These are phyloP conservation scores for Boechera retrofracta DNA, from an alignment of 345 rosid species.

Conservation along the genomic window DNA sequence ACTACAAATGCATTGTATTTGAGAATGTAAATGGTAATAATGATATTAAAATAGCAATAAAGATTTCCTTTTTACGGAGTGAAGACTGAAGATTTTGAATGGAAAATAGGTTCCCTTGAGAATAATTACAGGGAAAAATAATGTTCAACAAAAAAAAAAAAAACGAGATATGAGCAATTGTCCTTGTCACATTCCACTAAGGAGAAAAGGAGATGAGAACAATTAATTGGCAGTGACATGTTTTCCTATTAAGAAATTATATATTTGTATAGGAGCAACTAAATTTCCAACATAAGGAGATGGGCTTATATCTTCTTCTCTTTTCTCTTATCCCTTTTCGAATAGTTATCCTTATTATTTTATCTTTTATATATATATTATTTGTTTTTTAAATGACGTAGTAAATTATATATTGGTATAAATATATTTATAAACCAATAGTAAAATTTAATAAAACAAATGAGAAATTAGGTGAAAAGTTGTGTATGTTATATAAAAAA, in stretches of 20 bases:
- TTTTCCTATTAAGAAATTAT: slow-evolving; percentile 11
- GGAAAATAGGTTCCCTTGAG: neutral
- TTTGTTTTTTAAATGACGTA: neutral
- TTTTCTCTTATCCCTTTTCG: neutral
- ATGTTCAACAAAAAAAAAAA: neutral
- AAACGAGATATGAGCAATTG: slow-evolving; percentile 18
- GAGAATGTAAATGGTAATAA: neutral
- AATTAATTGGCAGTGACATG: slow-evolving; percentile 39
- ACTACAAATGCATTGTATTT: neutral
- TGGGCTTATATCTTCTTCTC: slow-evolving; percentile 19
- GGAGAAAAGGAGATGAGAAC: slow-evolving; percentile 35
- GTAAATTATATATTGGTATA: neutral
- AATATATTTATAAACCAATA: too few relatives aligned
- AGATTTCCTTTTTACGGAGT: neutral
- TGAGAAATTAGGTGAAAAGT: neutral
- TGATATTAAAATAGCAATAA: slow-evolving; percentile 3
- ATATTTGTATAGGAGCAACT: slow-evolving; percentile 27
- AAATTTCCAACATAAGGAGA: slow-evolving; percentile 38
- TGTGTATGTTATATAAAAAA: too few relatives aligned
- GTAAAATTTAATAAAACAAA: neutral
- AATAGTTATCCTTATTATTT: neutral
- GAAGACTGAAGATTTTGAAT: neutral
- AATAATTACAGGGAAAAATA: neutral
- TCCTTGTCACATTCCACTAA: slow-evolving; percentile 38
- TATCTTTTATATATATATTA: neutral